These are phyloP conservation scores for Domatiomyces globalis DNA, from an alignment of 2,329 filamentous ascomycete species.

Conservation along the genomic window DNA sequence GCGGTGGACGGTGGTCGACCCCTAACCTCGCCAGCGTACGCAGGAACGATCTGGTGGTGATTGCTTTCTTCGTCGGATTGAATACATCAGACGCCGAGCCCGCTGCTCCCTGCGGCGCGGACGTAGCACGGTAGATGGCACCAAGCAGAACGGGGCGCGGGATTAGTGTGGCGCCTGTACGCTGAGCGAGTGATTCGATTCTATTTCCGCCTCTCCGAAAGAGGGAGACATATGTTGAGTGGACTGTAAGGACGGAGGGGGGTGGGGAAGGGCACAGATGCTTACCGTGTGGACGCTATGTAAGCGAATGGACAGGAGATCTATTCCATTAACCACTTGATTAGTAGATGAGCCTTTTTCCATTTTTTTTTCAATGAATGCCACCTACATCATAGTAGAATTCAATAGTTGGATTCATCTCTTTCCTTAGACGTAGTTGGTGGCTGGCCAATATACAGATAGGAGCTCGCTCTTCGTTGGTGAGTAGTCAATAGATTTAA, in stretches of 20 bases:
- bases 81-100: constrained; percentile 8
- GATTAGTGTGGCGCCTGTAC: not conserved
- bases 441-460: too few relatives aligned
- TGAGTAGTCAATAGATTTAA: too few relatives aligned
- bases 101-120: constrained; percentile 9
- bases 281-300: constrained; percentile 3
- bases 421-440: not conserved
- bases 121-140: constrained; percentile 9
- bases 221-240: too few relatives aligned
- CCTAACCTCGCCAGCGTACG: constrained; percentile 3
- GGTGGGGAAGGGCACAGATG: not conserved
- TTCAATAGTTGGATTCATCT: not conserved
- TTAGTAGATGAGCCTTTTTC: not conserved
- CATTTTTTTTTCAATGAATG: too few relatives aligned
- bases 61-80: constrained; percentile 8
- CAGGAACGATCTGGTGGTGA: constrained; percentile 2
- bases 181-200: not conserved
- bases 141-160: constrained; percentile 9
- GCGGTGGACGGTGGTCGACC: constrained; percentile 3
- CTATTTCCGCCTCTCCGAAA: not conserved
- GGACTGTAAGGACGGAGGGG: not conserved
- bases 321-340: not conserved
- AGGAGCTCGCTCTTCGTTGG: too few relatives aligned
- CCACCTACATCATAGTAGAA: not conserved
- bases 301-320: constrained; percentile 8